These are phyloP conservation scores for Metarhizium album DNA, from an alignment of 2,329 filamentous ascomycete genomes.

Conservation along the genomic window DNA sequence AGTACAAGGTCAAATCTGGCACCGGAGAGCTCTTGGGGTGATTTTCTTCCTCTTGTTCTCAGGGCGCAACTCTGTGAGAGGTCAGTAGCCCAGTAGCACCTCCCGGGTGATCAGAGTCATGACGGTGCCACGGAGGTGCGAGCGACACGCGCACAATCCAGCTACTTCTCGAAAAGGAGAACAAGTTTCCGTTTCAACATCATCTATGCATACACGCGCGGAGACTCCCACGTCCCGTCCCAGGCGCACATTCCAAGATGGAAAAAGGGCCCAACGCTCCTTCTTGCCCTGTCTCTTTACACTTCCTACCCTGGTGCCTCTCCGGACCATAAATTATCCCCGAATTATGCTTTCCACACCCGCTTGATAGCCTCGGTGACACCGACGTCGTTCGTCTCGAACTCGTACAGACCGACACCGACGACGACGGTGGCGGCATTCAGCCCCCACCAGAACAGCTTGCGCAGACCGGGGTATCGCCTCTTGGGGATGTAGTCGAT, in stretches of 20 bases:
- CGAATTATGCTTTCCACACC: slow-evolving; percentile 70
- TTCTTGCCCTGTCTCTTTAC: neutral
- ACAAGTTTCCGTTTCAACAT: slow-evolving; percentile 7
- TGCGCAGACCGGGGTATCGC: slow-evolving; percentile 57
- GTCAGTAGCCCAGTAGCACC: neutral
- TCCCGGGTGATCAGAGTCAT: neutral
- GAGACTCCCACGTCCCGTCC: neutral
- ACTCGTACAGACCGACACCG: slow-evolving; percentile 88
- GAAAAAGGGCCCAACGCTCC: neutral
- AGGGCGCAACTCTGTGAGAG: neutral
- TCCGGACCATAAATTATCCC: neutral
- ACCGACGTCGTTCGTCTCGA: slow-evolving; percentile 97
- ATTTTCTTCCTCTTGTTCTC: neutral
- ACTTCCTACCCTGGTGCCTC: neutral
- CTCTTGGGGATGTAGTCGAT: slow-evolving; percentile 80
- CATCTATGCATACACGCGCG: slow-evolving; percentile 12
- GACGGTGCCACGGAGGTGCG: no score
- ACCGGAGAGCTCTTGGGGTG: neutral
- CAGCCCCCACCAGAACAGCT: slow-evolving; percentile 64
- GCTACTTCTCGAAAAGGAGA: slow-evolving; percentile 4
- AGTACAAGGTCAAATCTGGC: neutral
- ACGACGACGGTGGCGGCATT: slow-evolving; percentile 70
- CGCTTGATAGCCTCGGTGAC: slow-evolving; percentile 81
- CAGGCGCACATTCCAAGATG: neutral
- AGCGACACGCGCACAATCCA: neutral